Evolutionary conservation across 1,284 basidiomycete species (phyloP), one percentile per base, ranked within the genome.

Genomic region (Sanguinoderma infundibulare): DNA sequence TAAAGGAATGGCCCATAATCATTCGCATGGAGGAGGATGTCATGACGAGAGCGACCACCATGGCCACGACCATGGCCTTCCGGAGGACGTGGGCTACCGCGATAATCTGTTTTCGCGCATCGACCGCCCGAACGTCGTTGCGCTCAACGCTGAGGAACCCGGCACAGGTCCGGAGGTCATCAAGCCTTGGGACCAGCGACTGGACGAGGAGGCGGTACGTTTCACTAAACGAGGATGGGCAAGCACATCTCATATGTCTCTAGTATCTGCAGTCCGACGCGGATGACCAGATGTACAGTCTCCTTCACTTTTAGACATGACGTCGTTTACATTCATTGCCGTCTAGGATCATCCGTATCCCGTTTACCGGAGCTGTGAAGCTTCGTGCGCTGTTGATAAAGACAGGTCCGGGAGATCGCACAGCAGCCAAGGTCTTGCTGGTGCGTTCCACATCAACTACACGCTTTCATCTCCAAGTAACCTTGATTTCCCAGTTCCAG

Each of bases 251-350:
- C 20, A 49, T 32, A 6, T 39, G 10, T 17, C 5, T 12, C 46
- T 60, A 94, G 92, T 91, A 78, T 66, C 67, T 94, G 42, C 87
- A 92, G 72, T 94, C 92, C 14, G 92, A 94, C 66, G 89, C 88
- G 38, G 92, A 94, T 73, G 91, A 93, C 71, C 90, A 94, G 74
- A 75, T 94, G 91, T 92, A 74, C 67, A 81, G 59, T 61, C 57
- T 53, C 26, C 20, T 2, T 8, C 12, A 28, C 14, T 17, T 49
- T 28, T 38, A 26, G 20, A 4, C 3, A 22, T 6, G n/a, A 2
- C 9, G 22, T 22, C 49, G 28, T 44, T 60, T 6, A 47, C 30
- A 0, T 10, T 10, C n/a, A 20, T 10, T 10, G 26, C n/a, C 15
- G 2, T 20, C 10, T 52, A 92, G 90, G 71, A 92, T 93, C 65